Evolutionary conservation across 106 monocot genomes (phyloP), one percentile per base, ranked within the genome.

Genomic region (Alisma plantagoaquatica): DNA sequence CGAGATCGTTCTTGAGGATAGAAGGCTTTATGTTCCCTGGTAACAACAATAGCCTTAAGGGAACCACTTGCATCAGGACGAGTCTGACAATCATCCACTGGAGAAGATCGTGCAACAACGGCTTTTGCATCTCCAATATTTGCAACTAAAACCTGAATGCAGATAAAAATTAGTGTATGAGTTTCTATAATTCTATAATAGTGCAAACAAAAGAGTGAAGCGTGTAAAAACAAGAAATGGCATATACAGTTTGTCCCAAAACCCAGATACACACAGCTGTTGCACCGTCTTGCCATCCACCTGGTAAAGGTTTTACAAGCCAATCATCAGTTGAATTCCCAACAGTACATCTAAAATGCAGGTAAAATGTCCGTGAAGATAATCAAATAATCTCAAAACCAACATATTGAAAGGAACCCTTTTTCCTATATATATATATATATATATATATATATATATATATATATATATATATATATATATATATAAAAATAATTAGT

Each of bases 121-220:
- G 85, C 81, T 70, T 91, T 91, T 53, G 91, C 84, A 75, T 91
- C 91, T 38, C 91, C 91, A 73, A 85, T 68, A 56, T 91, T 91
- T 50, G 91, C 91, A 64, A 91, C 72, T 28, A 91, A 50, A 60
- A 80, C 91, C 91, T 91, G 62, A 58, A 27, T 60, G 43, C n/a
- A 46, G 28, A 24, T 42, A 14, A 38, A 38, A n/a, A n/a, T n/a
- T n/a, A n/a, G n/a, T n/a, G n/a, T n/a, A n/a, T n/a, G n/a, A n/a
- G n/a, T n/a, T n/a, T n/a, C n/a, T n/a, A n/a, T n/a, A n/a, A n/a
- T n/a, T n/a, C n/a, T n/a, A n/a, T n/a, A n/a, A n/a, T n/a, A n/a
- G n/a, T n/a, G n/a, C 14, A 6, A 38, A 38, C 35, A 38, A 38
- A 38, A 38, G 35, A 38, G 14, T 38, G 35, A 7, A 14, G 35